phyloP scores from a whole-genome alignment of 176 grass and related monocot species.

The Elaeis guineensis region DNA sequence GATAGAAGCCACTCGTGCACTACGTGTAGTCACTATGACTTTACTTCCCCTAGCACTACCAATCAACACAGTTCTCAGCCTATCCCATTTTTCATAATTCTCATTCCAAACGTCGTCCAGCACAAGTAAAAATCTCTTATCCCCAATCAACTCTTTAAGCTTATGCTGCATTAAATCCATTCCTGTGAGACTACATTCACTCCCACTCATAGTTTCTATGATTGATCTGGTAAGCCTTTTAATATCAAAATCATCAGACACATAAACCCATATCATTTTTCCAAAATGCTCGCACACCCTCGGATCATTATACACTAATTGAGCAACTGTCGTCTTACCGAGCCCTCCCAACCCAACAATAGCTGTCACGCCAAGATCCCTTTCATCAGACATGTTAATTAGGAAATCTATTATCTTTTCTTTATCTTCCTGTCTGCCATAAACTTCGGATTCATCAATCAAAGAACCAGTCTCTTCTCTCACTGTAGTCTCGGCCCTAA shows the following conservation, averaged over 20 bases:
- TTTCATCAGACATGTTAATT: background rate
- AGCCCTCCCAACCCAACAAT: background rate
- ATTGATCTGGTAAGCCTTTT: background rate
- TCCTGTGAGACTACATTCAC: background rate
- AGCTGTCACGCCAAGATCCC: background rate
- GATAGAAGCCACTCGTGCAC: conserved; percentile 1
- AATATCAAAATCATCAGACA: background rate
- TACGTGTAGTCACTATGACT: conserved; percentile 25
- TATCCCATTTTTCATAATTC: conserved; percentile 12
- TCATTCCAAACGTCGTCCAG: conserved; percentile 30
- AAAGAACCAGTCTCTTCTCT: background rate
- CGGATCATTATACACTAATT: conserved; percentile 4
- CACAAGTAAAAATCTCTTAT: conserved; percentile 17
- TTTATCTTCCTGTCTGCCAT: background rate
- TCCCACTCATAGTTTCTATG: background rate
- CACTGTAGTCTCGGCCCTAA: background rate
- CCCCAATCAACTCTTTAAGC: background rate
- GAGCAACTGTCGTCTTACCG: conserved; percentile 11
- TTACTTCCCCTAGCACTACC: conserved; percentile 12
- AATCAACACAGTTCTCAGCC: conserved; percentile 5
- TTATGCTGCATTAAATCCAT: background rate
- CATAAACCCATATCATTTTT: background rate
- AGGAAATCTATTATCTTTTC: background rate
- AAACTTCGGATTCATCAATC: background rate
- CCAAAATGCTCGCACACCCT: background rate